These are phyloP conservation scores for Colletotrichum truncatum DNA, from an alignment of 2,329 filamentous ascomycete genomes.

Conservation along the genomic window DNA sequence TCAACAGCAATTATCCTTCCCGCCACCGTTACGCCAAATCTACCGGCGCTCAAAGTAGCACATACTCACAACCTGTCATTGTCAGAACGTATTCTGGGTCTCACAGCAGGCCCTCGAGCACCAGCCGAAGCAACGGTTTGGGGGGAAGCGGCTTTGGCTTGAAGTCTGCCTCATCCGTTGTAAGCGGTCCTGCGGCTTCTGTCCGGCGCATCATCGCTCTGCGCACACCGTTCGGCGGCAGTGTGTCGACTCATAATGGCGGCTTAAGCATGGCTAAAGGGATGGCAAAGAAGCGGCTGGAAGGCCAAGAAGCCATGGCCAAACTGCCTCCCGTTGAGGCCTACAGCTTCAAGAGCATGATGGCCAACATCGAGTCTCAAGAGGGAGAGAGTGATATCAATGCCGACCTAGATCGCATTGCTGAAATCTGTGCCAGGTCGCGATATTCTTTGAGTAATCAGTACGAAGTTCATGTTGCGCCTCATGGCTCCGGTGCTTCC, in stretches of 20 bases:
- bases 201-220: constrained; percentile 33
- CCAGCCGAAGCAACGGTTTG: constrained; percentile 35
- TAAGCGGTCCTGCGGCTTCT: constrained; percentile 30
- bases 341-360: constrained; percentile 72
- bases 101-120: constrained; percentile 41
- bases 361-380: constrained; percentile 62
- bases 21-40: constrained; percentile 66
- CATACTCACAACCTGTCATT: constrained; percentile 72
- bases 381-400: constrained; percentile 56
- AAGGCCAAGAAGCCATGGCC: constrained; percentile 41
- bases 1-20: constrained; percentile 66
- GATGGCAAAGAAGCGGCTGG: constrained; percentile 47
- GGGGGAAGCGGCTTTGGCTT: background rate
- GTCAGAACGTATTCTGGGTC: constrained; percentile 70
- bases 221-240: constrained; percentile 39
- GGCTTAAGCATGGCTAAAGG: constrained; percentile 55
- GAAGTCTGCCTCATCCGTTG: constrained; percentile 15
- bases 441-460: constrained; percentile 73
- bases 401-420: constrained; percentile 70
- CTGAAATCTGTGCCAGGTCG: constrained; percentile 72
- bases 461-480: constrained; percentile 72
- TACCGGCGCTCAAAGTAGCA: constrained; percentile 63
- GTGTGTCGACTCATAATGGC: constrained; percentile 46
- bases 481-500: constrained; percentile 65
- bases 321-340: constrained; percentile 70